Evolutionary conservation across 352 stramenopile species (phyloP), one percentile per base, ranked within the genome.

Genomic region (Phytophthora cactorum): DNA sequence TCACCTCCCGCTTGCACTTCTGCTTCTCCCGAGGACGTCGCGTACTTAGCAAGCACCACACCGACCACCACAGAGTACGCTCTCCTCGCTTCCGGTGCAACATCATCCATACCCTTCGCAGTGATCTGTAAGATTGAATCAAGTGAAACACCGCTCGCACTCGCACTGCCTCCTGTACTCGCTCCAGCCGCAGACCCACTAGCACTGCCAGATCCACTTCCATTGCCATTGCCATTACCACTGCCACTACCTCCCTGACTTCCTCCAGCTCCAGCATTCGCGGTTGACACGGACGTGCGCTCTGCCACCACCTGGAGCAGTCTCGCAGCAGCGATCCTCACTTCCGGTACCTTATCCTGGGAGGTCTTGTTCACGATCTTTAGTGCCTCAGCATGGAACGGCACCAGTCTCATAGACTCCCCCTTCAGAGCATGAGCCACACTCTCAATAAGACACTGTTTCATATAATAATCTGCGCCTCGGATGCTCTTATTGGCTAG

Each of bases 71-170:
- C 81, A 4, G 87, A 75, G 50, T 78, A 91, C 11, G 80, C 81
- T 31, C 81, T 78, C 44, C 86, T 80, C 4, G 73, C 80, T 59
- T 93, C 88, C 0, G 86, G 84, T 9, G 85, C 59, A 6, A 52
- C 56, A 64, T 96, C 89, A 27, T 95, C 89, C 77, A 96, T 89
- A 0, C 84, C 86, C 31, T 96, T 96, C 7, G 66, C 70, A 11
- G 85, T 81, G 0, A 90, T 80, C 34, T 88, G 75, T 58, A 94
- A 78, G 46, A 96, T 85, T 7, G 81, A 59, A 51, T 96, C 86
- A 3, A 94, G 74, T 9, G 79, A 87, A 10, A 90, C 81, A 6
- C 76, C 70, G n/a, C 62, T 41, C 17, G 46, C 31, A 28, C 28
- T 58, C 17, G 47, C 17, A 60, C 72, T 69, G 14, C 65, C 59